A percentile compares a stretch with the other conserved stretches of the same genome.
These are phyloP conservation scores for Aspergillus mulundensis DNA, from an alignment of 495 filamentous ascomycete species.

Conservation along the genomic window DNA sequence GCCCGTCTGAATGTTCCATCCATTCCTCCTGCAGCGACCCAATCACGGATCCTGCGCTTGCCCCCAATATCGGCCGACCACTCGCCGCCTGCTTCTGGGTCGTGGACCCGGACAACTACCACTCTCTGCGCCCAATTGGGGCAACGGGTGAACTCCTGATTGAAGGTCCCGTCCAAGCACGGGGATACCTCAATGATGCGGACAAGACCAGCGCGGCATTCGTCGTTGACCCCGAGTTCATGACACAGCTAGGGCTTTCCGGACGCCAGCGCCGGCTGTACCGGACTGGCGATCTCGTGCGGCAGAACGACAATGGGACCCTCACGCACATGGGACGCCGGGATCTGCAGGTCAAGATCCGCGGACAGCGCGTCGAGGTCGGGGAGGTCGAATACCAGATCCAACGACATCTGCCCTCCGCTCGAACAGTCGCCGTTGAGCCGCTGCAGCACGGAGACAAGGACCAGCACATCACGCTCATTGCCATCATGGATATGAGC, in stretches of 20 bases:
- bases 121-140: conserved; percentile 49
- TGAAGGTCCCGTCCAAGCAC: conserved; percentile 51
- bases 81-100: neutral
- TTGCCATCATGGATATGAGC: too few relatives aligned
- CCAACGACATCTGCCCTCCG: too few relatives aligned
- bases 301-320: conserved; percentile 63
- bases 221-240: conserved; percentile 5
- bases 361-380: conserved; percentile 74
- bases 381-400: conserved; percentile 58
- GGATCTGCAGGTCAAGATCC: conserved; percentile 77
- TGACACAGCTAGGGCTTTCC: conserved; percentile 18
- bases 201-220: conserved; percentile 10
- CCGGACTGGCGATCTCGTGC: conserved; percentile 74
- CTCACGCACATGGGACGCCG: conserved; percentile 72
- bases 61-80: neutral
- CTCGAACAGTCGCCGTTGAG: too few relatives aligned
- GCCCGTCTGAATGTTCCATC: too few relatives aligned
- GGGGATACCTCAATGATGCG: conserved; percentile 47
- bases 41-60: conserved; percentile 5
- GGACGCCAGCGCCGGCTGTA: conserved; percentile 47
- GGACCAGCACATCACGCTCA: too few relatives aligned
- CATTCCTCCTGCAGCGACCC: too few relatives aligned
- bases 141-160: conserved; percentile 54
- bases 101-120: conserved; percentile 36
- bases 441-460: too few relatives aligned